Percentiles rank a stretch among this genome's conserved stretches.
Evolutionary conservation across 176 grass and related monocot species (phyloP).

Genomic region (Ananas comosus): DNA sequence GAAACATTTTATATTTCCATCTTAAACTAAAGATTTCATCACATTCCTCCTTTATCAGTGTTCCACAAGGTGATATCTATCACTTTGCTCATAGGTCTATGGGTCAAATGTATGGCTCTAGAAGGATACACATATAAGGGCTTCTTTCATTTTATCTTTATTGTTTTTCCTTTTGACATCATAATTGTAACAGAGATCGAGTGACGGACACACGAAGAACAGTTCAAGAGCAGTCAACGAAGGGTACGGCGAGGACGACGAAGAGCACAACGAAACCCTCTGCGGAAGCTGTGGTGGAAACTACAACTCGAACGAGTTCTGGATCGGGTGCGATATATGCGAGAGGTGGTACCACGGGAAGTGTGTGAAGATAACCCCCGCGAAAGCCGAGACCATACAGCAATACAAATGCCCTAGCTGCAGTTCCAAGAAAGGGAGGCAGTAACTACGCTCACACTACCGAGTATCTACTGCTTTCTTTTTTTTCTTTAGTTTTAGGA

Average conservation of each 20-base stretch:
- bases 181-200: neutral
- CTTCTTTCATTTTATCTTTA: neutral
- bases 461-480: too few relatives aligned
- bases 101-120: constrained; percentile 6
- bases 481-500: too few relatives aligned
- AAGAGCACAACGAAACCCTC: constrained; percentile 51
- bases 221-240: constrained; percentile 9
- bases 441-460: constrained; percentile 7
- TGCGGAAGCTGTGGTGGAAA: constrained; percentile 38
- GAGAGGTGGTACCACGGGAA: constrained; percentile 72
- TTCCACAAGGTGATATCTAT: too few relatives aligned
- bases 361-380: constrained; percentile 52
- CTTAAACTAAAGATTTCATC: too few relatives aligned
- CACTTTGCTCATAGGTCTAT: neutral
- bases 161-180: neutral
- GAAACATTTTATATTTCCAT: too few relatives aligned
- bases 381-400: constrained; percentile 56
- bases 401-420: constrained; percentile 65
- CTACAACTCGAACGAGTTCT: constrained; percentile 47
- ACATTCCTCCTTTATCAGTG: too few relatives aligned
- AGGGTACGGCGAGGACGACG: constrained; percentile 18
- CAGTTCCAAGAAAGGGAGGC: constrained; percentile 48
- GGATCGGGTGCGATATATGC: constrained; percentile 57
- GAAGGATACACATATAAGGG: constrained; percentile 1
- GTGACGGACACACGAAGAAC: constrained; percentile 17